Evolutionary conservation across 2,329 filamentous ascomycete genomes (phyloP), one percentile per base, ranked within the genome.

Genomic region (Hypoxylon sp.): DNA sequence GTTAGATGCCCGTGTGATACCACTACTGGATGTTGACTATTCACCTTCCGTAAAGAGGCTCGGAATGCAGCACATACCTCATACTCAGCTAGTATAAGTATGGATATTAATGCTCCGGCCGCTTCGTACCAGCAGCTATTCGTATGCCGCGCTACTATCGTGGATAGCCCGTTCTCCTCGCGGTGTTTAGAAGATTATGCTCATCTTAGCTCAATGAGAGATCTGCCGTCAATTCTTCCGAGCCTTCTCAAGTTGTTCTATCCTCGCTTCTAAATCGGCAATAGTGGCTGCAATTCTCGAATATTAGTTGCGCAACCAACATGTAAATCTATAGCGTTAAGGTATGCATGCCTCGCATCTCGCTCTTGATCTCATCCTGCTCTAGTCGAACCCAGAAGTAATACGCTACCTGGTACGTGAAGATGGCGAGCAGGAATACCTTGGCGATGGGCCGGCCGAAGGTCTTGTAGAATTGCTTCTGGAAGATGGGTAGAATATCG

Each of bases 371-470:
- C 81, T 96, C 93, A 59, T 92, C 85, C 35, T 87, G 86, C 79
- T 94, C 92, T 55, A 95, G 83, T 80, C 91, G 92, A 39, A 88
- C 78, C 93, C 93, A 96, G 13, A 81, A 82, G 83, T 88, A 93
- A 81, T 94, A 95, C 13, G 86, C 80, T n/a, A 92, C 74, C 80
- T 96, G 93, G 79, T 95, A 96, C 1, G 90, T 91, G 76, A 93
- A 90, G 61, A 94, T 86, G 59, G 93, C 92, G 76, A 92, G 86
- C 39, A 95, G 84, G 71, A 93, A 87, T 59, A 90, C 89, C 81
- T 94, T 95, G 58, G 88, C 86, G 50, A 95, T 84, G 2, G 93
- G 92, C 1, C 91, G 86, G 42, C 90, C 88, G 76, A 94, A 94
- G 13, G 88, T 89, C 76, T 88, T 90, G 83, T 94, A 95, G 81